phyloP scores from a whole-genome alignment of 2,329 filamentous ascomycete genomes.

The Cyphellophora attinorum region DNA sequence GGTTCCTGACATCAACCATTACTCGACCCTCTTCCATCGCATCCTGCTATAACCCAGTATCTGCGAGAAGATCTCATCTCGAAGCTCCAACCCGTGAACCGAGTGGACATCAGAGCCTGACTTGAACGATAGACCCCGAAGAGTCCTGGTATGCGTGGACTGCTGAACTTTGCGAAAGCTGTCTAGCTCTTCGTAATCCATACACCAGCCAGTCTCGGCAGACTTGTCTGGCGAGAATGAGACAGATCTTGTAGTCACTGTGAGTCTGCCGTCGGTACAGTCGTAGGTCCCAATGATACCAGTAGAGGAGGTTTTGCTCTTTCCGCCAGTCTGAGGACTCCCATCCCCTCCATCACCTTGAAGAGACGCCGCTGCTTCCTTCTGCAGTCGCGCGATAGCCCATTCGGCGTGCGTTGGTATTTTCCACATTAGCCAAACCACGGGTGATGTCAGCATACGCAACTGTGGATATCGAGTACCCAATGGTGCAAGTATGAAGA shows the following conservation, averaged over 20 bases:
- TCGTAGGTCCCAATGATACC: slow-evolving; percentile 2
- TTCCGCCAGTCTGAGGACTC: too few relatives aligned
- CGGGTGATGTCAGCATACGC: slow-evolving; percentile 6
- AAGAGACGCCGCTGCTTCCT: slow-evolving; percentile 5
- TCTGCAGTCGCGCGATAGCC: slow-evolving; percentile 9
- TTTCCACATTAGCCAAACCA: slow-evolving; percentile 8
- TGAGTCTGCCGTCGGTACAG: slow-evolving; percentile 3
- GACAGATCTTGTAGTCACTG: slow-evolving; percentile 3
- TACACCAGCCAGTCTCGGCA: slow-evolving; percentile 1
- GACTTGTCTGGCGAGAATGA: slow-evolving; percentile 1
- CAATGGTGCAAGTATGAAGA: slow-evolving; percentile 9
- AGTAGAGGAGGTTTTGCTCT: not conserved
- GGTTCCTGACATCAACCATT: too few relatives aligned
- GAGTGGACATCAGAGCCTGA: not conserved
- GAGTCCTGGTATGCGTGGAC: not conserved
- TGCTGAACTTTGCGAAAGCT: slow-evolving; percentile 2
- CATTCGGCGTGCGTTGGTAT: slow-evolving; percentile 11
- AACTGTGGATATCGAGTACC: slow-evolving; percentile 6
- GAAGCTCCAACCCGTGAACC: not conserved
- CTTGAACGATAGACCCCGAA: not conserved
- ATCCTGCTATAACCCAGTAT: slow-evolving; percentile 9
- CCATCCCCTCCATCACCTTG: not conserved
- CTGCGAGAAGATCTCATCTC: slow-evolving; percentile 9
- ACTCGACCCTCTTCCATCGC: slow-evolving; percentile 7
- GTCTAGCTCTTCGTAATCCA: slow-evolving; percentile 1